These are phyloP conservation scores for Hypoxylon sp. DNA, from an alignment of 2,329 filamentous ascomycete species.

Conservation along the genomic window DNA sequence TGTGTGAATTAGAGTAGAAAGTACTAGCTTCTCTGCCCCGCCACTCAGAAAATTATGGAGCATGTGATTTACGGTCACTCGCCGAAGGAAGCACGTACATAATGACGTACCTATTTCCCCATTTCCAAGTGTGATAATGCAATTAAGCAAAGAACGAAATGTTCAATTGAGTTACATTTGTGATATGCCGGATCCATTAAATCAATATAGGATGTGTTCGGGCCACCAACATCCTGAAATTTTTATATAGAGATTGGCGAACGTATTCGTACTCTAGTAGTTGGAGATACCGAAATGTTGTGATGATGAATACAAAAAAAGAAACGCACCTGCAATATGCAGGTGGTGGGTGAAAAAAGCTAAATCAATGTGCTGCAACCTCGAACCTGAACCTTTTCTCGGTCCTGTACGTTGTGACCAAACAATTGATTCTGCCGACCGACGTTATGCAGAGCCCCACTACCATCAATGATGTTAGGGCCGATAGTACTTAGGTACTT, in stretches of 20 bases:
- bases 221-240: conserved; percentile 25
- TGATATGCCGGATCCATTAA: conserved; percentile 28
- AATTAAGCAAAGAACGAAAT: conserved; percentile 27
- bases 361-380: conserved; percentile 27
- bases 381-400: not conserved
- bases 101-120: conserved; percentile 17
- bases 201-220: conserved; percentile 26
- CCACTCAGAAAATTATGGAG: conserved; percentile 44
- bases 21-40: conserved; percentile 35
- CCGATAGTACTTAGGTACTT: conserved; percentile 15
- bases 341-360: conserved; percentile 19
- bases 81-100: not conserved
- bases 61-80: conserved; percentile 44
- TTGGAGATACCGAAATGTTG: conserved; percentile 26
- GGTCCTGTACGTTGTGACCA: conserved; percentile 9
- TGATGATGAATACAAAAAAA: conserved; percentile 27
- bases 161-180: conserved; percentile 32
- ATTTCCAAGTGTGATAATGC: conserved; percentile 10
- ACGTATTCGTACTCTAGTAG: conserved; percentile 2
- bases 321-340: conserved; percentile 19
- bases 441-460: conserved; percentile 10
- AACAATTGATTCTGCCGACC: conserved; percentile 22
- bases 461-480: not conserved
- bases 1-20: conserved; percentile 22
- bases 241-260: conserved; percentile 9